phyloP scores from a whole-genome alignment of 2,329 filamentous ascomycete genomes.

The Curvularia eragrostidis region DNA sequence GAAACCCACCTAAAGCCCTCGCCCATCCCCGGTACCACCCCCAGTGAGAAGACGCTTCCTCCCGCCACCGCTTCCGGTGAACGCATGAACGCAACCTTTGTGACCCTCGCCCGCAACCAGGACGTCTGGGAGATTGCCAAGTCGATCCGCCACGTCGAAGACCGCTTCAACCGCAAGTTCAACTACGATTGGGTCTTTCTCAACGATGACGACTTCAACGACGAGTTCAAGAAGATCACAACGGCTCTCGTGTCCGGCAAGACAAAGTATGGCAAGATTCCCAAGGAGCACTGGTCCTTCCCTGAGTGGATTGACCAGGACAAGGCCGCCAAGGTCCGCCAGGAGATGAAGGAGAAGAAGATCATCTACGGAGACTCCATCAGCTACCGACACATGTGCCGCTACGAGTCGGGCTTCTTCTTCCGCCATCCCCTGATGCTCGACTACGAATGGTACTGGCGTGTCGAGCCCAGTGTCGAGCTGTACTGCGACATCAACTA shows the following conservation, averaged over 20 bases:
- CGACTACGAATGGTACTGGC: constrained; percentile 99
- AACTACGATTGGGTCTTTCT: constrained; percentile 99
- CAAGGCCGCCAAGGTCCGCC: constrained; percentile 84
- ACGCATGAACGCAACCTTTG: constrained; percentile 96
- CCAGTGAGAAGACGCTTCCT: constrained; percentile 45
- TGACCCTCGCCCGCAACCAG: constrained; percentile 89
- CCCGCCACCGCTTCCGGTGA: constrained; percentile 65
- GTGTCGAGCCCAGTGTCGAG: constrained; percentile 95
- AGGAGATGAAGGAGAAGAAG: constrained; percentile 92
- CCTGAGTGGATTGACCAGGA: constrained; percentile 95
- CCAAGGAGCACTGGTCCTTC: constrained; percentile 95
- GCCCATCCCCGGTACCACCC: constrained; percentile 35
- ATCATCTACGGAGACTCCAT: constrained; percentile 98
- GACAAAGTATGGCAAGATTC: constrained; percentile 88
- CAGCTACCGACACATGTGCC: constrained; percentile 99
- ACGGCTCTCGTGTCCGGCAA: constrained; percentile 88
- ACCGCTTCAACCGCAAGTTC: constrained; percentile 96
- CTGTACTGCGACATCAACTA: constrained; percentile 95
- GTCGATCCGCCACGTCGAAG: constrained; percentile 95
- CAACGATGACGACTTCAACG: constrained; percentile 94
- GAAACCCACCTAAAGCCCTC: constrained; percentile 1
- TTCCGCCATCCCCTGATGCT: constrained; percentile 93
- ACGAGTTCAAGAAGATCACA: constrained; percentile 91
- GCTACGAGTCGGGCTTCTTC: constrained; percentile 99
- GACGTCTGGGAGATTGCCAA: constrained; percentile 97